Evolutionary conservation across 1,284 basidiomycete species (phyloP), one percentile per base, ranked within the genome.

Genomic region (Takashimella koratensis): DNA sequence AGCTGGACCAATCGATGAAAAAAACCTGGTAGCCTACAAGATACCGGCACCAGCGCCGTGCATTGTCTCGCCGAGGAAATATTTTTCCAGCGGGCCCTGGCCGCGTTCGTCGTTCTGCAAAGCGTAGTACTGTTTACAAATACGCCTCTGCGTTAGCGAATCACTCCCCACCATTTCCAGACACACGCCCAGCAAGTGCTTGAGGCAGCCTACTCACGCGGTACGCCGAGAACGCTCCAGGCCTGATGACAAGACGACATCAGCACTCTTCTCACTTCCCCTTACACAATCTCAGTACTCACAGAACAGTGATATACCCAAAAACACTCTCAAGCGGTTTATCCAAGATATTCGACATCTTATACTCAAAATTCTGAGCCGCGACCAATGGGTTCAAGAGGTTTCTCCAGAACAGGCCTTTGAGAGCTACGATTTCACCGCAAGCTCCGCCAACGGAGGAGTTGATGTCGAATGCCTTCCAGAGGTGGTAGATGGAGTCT

Each of bases 381-480:
- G 65, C 69, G 70, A 84, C 84, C 0, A 93, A 79, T 0, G 92
- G 92, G 67, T 90, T 96, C 62, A 90, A 68, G 53, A 92, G 79
- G 70, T 88, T 87, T 68, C 77, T 76, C 45, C 86, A 86, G 65
- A 81, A 88, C 75, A 85, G 87, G 44, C 90, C 91, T 76, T 93
- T 94, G 58, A 92, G 79, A 1, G 92, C 90, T 23, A 94, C 90
- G 51, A 96, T 95, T 78, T 96, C 93, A n/a, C 93, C 93, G 68
- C 92, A 96, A 4, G 95, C 94, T 24, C 95, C 94, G 0, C 92
- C 94, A 27, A 96, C 90, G 61, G 95, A 94, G 24, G 87, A 89
- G 76, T 96, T 93, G 76, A 93, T 87, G 70, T 97, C 93, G 60
- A 98, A 97, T 3, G 90, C 87, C 76, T 97, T 96, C 94, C 94